Conservation (phyloP, 2,329 filamentous ascomycete genomes). For the Arthrobotrys sinensis region DNA sequence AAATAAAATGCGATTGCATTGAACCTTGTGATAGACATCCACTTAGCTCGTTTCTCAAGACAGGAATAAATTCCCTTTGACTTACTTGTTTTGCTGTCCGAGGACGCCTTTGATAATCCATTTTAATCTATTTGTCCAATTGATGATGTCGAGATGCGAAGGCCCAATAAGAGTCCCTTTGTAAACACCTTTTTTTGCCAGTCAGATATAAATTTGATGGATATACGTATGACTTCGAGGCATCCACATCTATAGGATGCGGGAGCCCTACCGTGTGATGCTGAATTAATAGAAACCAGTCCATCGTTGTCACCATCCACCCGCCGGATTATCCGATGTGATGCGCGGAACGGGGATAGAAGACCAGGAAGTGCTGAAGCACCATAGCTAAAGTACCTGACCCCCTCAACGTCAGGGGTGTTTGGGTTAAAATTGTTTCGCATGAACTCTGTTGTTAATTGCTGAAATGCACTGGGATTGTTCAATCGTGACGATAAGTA, state of each 20-base stretch:
- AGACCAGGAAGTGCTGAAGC: slow-evolving; percentile 67
- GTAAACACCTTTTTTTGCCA: slow-evolving; percentile 70
- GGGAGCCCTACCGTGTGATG: slow-evolving; percentile 69
- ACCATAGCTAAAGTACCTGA: slow-evolving; percentile 77
- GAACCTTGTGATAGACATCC: slow-evolving; percentile 69
- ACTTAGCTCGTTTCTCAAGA: not conserved
- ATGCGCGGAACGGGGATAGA: slow-evolving; percentile 71
- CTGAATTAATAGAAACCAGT: slow-evolving; percentile 77
- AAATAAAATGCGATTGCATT: slow-evolving; percentile 79
- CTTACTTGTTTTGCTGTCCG: slow-evolving; percentile 72
- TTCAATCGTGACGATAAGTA: not conserved
- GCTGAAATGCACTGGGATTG: slow-evolving; percentile 71
- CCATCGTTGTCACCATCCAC: slow-evolving; percentile 77
- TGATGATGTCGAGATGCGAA: slow-evolving; percentile 77
- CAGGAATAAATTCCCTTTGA: not conserved
- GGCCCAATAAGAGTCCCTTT: slow-evolving; percentile 76
- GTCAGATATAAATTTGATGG: not conserved
- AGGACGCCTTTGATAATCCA: slow-evolving; percentile 72
- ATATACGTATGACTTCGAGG: too few relatives aligned
- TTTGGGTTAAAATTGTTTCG: slow-evolving; percentile 73
- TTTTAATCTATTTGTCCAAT: slow-evolving; percentile 76
- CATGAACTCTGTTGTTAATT: slow-evolving; percentile 76
- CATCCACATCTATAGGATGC: not conserved
- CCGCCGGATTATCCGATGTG: slow-evolving; percentile 71
- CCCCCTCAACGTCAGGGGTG: slow-evolving; percentile 72